Conservation (phyloP, 768 basidiomycete genomes). For the Porphyrellus cyaneotinctus region DNA sequence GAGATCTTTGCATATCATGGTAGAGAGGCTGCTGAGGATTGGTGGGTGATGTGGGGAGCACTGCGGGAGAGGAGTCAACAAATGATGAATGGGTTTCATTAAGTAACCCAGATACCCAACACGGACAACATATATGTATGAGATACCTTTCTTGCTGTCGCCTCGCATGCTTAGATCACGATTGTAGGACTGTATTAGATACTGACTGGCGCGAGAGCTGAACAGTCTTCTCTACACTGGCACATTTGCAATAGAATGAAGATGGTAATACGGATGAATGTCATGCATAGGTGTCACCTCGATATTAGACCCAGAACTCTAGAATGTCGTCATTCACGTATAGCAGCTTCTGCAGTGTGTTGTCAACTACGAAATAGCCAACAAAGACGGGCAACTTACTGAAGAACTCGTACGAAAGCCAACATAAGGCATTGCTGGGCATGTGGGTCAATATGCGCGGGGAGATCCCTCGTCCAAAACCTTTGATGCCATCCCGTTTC, state of each 20-base stretch:
- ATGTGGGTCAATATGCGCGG: constrained; percentile 93
- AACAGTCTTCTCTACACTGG: not conserved
- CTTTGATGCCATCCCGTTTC: constrained; percentile 77
- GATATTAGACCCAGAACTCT: constrained; percentile 7
- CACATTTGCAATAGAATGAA: not conserved
- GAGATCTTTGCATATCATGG: constrained; percentile 53
- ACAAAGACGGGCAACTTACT: constrained; percentile 54
- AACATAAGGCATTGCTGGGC: constrained; percentile 96
- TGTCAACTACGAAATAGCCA: constrained; percentile 5
- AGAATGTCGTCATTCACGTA: constrained; percentile 40
- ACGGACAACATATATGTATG: constrained; percentile 6
- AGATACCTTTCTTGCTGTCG: constrained; percentile 5
- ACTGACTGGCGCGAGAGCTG: not conserved
- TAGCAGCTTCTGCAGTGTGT: constrained; percentile 54
- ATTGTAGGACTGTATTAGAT: too few relatives aligned
- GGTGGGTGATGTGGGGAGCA: constrained; percentile 61
- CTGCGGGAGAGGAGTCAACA: constrained; percentile 39
- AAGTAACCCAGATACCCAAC: constrained; percentile 1
- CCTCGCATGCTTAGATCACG: too few relatives aligned
- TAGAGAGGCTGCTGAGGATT: constrained; percentile 57
- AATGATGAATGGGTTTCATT: constrained; percentile 4
- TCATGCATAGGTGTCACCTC: constrained; percentile 1
- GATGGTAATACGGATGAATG: constrained; percentile 18
- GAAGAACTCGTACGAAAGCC: constrained; percentile 98
- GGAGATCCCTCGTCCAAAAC: constrained; percentile 82